Percentiles rank a stretch among this genome's conserved stretches.
Conservation (phyloP, 176 grass and related monocot genomes). For the Oryza brachyantha region DNA sequence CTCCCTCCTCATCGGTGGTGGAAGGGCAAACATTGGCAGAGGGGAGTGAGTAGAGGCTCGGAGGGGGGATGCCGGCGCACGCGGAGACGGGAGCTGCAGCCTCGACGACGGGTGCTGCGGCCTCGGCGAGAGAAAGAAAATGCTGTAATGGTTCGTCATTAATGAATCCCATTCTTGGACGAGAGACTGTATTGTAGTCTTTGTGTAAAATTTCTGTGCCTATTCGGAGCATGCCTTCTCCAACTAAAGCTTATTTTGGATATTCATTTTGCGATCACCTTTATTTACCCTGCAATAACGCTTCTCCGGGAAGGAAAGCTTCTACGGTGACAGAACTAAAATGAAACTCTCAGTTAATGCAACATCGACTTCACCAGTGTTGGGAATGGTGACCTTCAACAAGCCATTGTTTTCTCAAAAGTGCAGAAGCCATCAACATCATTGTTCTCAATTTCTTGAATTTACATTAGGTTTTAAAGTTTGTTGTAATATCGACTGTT, state of each 20-base stretch:
- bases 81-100: too few species aligned
- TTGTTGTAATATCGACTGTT: background rate
- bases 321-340: background rate
- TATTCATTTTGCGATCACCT: background rate
- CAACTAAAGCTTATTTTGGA: background rate
- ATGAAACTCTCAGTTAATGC: background rate
- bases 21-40: too few species aligned
- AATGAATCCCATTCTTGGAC: too few species aligned
- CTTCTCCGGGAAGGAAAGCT: background rate
- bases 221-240: background rate
- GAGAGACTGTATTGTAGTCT: too few species aligned
- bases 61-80: too few species aligned
- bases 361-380: background rate
- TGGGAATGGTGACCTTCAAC: background rate
- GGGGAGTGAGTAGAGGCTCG: too few species aligned
- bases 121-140: too few species aligned
- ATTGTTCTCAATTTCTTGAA: background rate
- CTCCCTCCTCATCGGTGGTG: too few species aligned
- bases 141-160: too few species aligned
- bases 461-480: background rate
- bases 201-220: background rate
- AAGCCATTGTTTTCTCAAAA: background rate
- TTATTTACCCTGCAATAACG: background rate
- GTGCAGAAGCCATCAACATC: background rate
- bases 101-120: too few species aligned